Evolutionary conservation across 768 basidiomycete species (phyloP), one percentile per base, ranked within the genome.

Genomic region (Agaricus sinodeliciosus): DNA sequence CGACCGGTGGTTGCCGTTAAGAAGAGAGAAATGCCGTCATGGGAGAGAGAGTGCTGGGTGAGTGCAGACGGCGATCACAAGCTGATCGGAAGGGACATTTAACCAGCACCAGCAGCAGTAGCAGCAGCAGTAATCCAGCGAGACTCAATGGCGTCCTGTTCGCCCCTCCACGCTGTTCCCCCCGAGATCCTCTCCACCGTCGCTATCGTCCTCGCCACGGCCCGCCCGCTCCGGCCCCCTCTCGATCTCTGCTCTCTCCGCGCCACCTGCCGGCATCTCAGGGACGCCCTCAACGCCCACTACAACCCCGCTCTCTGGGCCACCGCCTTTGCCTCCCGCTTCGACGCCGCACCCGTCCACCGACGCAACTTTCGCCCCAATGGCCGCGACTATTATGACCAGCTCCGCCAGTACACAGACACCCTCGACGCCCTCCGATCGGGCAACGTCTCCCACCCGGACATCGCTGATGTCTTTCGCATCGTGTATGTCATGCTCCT

Each of bases 241-340:
- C 34, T 63, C 1, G 55, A 67, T 6, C 63, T 87, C 44, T 51
- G 77, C 15, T 70, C 82, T 0, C 69, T 89, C 45, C 74, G 79
- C 43, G 65, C 65, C 27, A 65, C 77, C 3, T 81, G 71, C 52
- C 68, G 57, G 2, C 51, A 61, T 43, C 59, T 86, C 16, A 51
- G 79, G 60, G 9, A 45, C 28, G 48, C 58, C 0, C 74, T 85
- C 58, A 49, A 28, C 4, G 51, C 57, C 0, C 58, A 65, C 48
- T 45, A 45, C 19, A 65, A 69, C 45, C 63, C 65, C 6, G 53
- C 67, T 18, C 75, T 88, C 49, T 79, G 77, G 56, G 72, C 80
- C 0, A 65, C 70, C 28, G 73, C 89, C 6, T 87, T 80, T 60
- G 68, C 69, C 12, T 51, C 63, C 62, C 77, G 72, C 60, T 88